Base-by-base conservation (phyloP, 257 asterid genomes). In the Gardenia jasminoides region DNA sequence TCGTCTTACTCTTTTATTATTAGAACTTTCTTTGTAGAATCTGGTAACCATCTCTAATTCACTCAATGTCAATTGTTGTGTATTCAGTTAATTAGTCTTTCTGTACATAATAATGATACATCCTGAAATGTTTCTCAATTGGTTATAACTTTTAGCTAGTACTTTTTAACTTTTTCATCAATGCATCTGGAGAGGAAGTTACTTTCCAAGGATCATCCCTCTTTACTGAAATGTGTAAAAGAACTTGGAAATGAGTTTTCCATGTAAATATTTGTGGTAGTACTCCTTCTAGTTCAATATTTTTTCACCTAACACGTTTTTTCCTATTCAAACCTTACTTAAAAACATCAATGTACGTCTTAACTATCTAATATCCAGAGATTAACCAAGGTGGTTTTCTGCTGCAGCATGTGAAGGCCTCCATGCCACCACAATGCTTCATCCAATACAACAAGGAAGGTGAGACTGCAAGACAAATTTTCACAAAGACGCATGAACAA, bases 401-500 rank as follows among this genome's bases (percentile, higher is more conserved):
- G 1, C 46, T 82, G 88, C 94, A 88, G 97, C 39, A 83, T 72
- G 93, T 91, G 24, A 88, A 88, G 85, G 28, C 50, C 16, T 82
- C 87, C 26, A 79, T 87, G 88, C 83, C 88, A 15, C 41, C 20
- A 7, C 80, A 70, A 20, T 58, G 76, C 76, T 84, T 71, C 44
- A 76, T 81, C 44, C 87, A 84, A 44, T 71, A 80, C 80, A 88
- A 91, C 71, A 16, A 26, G 0, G 61, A 80, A 0, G 91, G 91
- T 1, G 84, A 86, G 71, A 88, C 91, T 30, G 90, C 92, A 20
- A 72, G 82, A 10, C 66, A 79, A 46, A 68, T 90, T 46, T 87
- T 88, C 81, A 68, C 72, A 3, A 73, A 30, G 11, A 85, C 88
- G 26, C 93, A 91, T 36, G 64, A 71, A 19, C 31, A 59, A 0